Evolutionary conservation across 768 basidiomycete genomes (phyloP).

Genomic region (Tylopilus subfusipes): DNA sequence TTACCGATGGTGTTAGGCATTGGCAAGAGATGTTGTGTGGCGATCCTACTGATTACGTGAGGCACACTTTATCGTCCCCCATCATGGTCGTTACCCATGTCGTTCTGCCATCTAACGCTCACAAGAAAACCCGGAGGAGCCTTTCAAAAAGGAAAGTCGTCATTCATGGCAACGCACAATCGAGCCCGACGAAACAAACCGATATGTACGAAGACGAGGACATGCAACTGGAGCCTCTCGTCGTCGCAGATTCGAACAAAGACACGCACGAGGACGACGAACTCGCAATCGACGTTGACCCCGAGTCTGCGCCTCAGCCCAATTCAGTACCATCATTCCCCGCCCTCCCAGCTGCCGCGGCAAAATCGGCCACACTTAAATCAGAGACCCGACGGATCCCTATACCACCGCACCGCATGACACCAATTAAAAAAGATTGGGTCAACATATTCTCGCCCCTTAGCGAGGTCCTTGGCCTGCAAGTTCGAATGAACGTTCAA

Average conservation of each 20-base stretch:
- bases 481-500: constrained; percentile 96
- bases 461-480: constrained; percentile 90
- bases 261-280: constrained; percentile 50
- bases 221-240: constrained; percentile 25
- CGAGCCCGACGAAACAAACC: constrained; percentile 7
- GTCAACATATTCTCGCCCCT: constrained; percentile 91
- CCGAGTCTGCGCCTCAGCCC: constrained; percentile 43
- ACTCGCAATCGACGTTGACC: constrained; percentile 55
- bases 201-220: constrained; percentile 28
- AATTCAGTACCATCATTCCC: constrained; percentile 64
- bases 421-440: constrained; percentile 96
- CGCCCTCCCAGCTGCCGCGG: constrained; percentile 58
- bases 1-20: constrained; percentile 21
- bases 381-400: constrained; percentile 86
- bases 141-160: constrained; percentile 37
- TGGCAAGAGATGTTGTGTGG: background rate
- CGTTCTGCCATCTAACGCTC: constrained; percentile 26
- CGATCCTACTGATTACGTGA: constrained; percentile 18
- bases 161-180: constrained; percentile 7
- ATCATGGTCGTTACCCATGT: constrained; percentile 43
- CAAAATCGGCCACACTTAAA: constrained; percentile 51
- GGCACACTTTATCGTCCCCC: constrained; percentile 6
- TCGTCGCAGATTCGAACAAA: constrained; percentile 1
- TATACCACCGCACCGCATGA: constrained; percentile 97
- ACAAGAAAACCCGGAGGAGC: constrained; percentile 46